Conservation (phyloP, 2,329 filamentous ascomycete species). For the Phaeosphaeriaceae sp. region DNA sequence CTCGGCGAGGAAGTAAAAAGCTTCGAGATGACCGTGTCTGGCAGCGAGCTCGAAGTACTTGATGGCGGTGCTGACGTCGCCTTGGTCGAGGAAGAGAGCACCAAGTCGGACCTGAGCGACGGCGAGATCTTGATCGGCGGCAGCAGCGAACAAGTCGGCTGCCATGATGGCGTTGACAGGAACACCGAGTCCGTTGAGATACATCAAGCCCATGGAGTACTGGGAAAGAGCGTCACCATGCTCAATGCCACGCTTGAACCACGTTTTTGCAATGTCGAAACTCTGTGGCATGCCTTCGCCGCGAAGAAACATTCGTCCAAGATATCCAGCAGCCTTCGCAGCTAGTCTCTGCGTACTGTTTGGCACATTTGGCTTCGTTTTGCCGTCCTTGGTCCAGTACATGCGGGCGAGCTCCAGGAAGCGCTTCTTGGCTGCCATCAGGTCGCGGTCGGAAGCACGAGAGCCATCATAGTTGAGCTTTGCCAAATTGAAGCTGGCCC, state of each 20-base stretch:
- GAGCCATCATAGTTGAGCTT: conserved; percentile 90
- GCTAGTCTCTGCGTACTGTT: conserved; percentile 78
- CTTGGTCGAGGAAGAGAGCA: conserved; percentile 85
- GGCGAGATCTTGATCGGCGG: conserved; percentile 82
- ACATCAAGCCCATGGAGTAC: conserved; percentile 83
- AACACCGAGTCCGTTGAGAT: conserved; percentile 79
- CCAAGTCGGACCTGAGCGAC: conserved; percentile 85
- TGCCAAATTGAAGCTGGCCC: conserved; percentile 85
- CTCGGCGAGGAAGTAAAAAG: conserved; percentile 91
- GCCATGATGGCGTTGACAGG: conserved; percentile 74
- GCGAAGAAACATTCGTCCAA: conserved; percentile 88
- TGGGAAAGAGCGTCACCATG: conserved; percentile 84
- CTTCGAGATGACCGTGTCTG: conserved; percentile 83
- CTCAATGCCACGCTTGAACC: conserved; percentile 81
- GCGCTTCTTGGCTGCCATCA: conserved; percentile 77
- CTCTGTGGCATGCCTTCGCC: conserved; percentile 85
- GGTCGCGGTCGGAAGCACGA: conserved; percentile 75
- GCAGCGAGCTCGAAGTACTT: conserved; percentile 89
- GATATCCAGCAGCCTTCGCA: conserved; percentile 82
- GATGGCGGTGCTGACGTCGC: conserved; percentile 79
- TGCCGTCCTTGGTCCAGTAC: conserved; percentile 85
- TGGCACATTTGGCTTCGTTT: conserved; percentile 73
- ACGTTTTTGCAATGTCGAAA: conserved; percentile 76
- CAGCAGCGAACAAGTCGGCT: conserved; percentile 76
- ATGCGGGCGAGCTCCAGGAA: conserved; percentile 81